phyloP scores from a whole-genome alignment of 805 yeast genomes.

The Kregervanrija fluxuum region DNA sequence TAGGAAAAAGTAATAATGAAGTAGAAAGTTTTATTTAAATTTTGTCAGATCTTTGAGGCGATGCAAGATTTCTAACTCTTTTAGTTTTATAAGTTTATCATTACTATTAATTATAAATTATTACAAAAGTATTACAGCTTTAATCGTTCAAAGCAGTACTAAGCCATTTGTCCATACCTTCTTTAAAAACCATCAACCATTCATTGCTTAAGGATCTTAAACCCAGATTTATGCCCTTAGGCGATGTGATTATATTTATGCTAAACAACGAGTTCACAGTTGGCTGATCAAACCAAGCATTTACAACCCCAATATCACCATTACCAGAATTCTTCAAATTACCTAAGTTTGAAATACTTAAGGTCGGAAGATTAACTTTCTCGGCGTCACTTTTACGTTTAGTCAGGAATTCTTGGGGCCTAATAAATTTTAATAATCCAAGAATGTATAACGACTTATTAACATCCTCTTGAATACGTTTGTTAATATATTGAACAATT shows the following conservation, averaged over 20 bases:
- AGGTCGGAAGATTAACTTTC: slow-evolving; percentile 11
- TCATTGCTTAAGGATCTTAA: not conserved
- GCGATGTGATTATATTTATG: no score
- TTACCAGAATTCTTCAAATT: not conserved
- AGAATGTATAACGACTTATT: not conserved
- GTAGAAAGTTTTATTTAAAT: no score
- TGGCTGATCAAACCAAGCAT: slow-evolving; percentile 11
- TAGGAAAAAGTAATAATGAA: no score
- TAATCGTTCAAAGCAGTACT: no score
- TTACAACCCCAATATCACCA: not conserved
- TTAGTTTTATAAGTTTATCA: no score
- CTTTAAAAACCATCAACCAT: slow-evolving; percentile 7
- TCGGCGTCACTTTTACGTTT: slow-evolving; percentile 2
- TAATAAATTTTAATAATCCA: slow-evolving; percentile 8
- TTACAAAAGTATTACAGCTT: no score
- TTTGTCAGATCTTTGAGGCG: not conserved
- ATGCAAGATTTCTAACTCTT: no score
- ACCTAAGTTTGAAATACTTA: slow-evolving; percentile 7
- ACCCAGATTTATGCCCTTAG: slow-evolving; percentile 4
- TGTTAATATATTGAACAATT: slow-evolving; percentile 1
- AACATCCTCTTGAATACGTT: slow-evolving; percentile 1
- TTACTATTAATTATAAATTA: no score
- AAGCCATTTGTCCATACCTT: not conserved
- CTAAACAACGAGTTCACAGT: no score
- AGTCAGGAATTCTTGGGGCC: slow-evolving; percentile 5